Evolutionary conservation across 768 basidiomycete species (phyloP).

Genomic region (Termitomyces sp.): DNA sequence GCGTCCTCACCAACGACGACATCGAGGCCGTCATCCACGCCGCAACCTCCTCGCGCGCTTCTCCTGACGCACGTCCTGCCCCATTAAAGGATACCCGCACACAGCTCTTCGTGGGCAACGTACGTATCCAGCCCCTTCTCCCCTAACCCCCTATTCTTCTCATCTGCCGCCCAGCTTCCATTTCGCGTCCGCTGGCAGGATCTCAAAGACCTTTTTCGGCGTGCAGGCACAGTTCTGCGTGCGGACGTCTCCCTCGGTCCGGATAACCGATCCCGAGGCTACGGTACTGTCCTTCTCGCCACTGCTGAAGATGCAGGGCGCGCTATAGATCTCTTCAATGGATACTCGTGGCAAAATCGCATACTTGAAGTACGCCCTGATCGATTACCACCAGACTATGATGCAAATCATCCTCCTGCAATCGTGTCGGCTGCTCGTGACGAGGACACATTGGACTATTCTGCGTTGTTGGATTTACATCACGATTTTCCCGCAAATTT

Average conservation of each 20-base stretch:
- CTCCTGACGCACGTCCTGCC: slow-evolving; percentile 38
- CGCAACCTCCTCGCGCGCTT: slow-evolving; percentile 70
- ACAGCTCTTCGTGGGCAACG: slow-evolving; percentile 95
- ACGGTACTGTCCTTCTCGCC: slow-evolving; percentile 92
- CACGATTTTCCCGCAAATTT: slow-evolving; percentile 21
- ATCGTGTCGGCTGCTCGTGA: slow-evolving; percentile 9
- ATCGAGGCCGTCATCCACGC: slow-evolving; percentile 91
- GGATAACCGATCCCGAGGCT: slow-evolving; percentile 88
- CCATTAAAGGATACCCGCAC: slow-evolving; percentile 83
- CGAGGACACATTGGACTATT: slow-evolving; percentile 10
- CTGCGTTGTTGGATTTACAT: slow-evolving; percentile 22
- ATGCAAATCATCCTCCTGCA: slow-evolving; percentile 25
- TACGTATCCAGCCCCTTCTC: slow-evolving; percentile 38
- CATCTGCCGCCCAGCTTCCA: slow-evolving; percentile 57
- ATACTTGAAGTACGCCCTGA: slow-evolving; percentile 90
- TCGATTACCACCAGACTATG: slow-evolving; percentile 64
- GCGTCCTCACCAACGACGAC: slow-evolving; percentile 66
- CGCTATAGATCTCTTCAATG: slow-evolving; percentile 95
- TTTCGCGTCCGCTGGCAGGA: slow-evolving; percentile 99
- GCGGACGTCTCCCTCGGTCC: slow-evolving; percentile 77
- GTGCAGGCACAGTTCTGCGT: slow-evolving; percentile 84
- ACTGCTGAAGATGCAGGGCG: slow-evolving; percentile 92
- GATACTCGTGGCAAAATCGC: slow-evolving; percentile 95
- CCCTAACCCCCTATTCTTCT: not conserved
- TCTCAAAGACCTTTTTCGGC: slow-evolving; percentile 95